These are phyloP conservation scores for Xylariaceae sp. DNA, from an alignment of 2,329 filamentous ascomycete genomes.

Conservation along the genomic window DNA sequence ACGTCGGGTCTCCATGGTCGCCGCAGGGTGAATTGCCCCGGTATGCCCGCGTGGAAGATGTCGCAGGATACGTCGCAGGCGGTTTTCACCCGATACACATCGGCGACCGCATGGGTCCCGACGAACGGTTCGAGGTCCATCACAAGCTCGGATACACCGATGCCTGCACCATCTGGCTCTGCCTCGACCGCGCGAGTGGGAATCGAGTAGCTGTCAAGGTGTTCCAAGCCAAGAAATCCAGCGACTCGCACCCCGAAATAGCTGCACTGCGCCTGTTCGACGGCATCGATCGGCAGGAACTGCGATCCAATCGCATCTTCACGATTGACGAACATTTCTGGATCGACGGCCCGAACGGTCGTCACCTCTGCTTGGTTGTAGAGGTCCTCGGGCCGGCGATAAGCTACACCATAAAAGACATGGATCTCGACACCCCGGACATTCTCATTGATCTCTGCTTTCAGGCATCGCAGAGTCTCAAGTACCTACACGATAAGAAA, in stretches of 20 bases:
- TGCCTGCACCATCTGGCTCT: slow-evolving; percentile 8
- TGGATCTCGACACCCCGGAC: slow-evolving; percentile 6
- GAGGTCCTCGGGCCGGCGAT: slow-evolving; percentile 7
- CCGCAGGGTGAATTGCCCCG: not conserved
- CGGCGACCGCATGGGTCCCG: slow-evolving; percentile 9
- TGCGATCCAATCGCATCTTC: slow-evolving; percentile 8
- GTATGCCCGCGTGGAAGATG: slow-evolving; percentile 4
- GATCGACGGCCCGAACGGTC: slow-evolving; percentile 13
- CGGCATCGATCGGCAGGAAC: not conserved
- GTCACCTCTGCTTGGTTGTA: slow-evolving; percentile 12
- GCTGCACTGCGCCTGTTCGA: slow-evolving; percentile 4
- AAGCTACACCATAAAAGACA: not conserved
- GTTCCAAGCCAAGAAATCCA: slow-evolving; percentile 2
- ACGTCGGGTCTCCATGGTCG: not conserved
- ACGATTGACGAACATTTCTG: slow-evolving; percentile 8
- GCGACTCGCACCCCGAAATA: not conserved
- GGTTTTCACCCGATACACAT: slow-evolving; percentile 14
- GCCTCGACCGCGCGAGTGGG: not conserved
- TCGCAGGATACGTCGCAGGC: slow-evolving; percentile 1
- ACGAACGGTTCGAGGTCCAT: slow-evolving; percentile 12
- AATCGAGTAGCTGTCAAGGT: slow-evolving; percentile 5
- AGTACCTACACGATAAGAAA: slow-evolving; percentile 8
- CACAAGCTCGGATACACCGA: slow-evolving; percentile 13
- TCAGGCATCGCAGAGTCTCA: slow-evolving; percentile 4
- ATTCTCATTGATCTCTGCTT: slow-evolving; percentile 10